Conservation (phyloP, 192 early-diverging fungal genomes). For the Backusella morwellensis region DNA sequence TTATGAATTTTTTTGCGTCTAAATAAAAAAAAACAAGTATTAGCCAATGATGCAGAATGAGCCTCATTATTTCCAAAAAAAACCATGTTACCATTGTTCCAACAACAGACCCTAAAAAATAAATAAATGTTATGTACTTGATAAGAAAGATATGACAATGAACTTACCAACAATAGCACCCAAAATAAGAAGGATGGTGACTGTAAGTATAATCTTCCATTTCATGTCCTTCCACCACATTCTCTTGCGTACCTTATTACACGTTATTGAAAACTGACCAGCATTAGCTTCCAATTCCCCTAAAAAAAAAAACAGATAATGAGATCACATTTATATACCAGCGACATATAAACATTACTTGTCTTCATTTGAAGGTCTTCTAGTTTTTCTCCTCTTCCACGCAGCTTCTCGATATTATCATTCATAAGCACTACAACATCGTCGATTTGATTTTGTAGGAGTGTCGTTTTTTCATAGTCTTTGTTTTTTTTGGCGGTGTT, state of each 20-base stretch:
- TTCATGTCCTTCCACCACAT: constrained; percentile 96
- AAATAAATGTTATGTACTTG: not conserved
- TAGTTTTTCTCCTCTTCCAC: constrained; percentile 81
- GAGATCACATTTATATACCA: not conserved
- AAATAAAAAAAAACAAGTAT: not conserved
- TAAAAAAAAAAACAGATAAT: not conserved
- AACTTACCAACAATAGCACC: constrained; percentile 75
- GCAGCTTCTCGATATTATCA: constrained; percentile 85
- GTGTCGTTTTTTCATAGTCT: constrained; percentile 49
- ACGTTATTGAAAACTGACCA: constrained; percentile 16
- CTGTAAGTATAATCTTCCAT: constrained; percentile 84
- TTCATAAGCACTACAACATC: constrained; percentile 91
- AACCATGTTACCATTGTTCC: not conserved
- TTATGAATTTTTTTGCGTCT: not conserved
- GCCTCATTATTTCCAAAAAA: not conserved
- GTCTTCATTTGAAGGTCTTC: constrained; percentile 79
- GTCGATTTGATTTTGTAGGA: constrained; percentile 78
- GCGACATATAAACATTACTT: constrained; percentile 27
- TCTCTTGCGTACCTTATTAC: constrained; percentile 28
- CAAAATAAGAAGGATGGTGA: constrained; percentile 69
- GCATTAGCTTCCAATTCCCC: constrained; percentile 24
- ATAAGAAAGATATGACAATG: not conserved
- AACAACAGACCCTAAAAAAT: not conserved
- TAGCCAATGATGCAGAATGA: not conserved
- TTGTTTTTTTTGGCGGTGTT: not conserved